phyloP scores from a whole-genome alignment of 2,329 filamentous ascomycete genomes.

The Xenoacremonium recifei region DNA sequence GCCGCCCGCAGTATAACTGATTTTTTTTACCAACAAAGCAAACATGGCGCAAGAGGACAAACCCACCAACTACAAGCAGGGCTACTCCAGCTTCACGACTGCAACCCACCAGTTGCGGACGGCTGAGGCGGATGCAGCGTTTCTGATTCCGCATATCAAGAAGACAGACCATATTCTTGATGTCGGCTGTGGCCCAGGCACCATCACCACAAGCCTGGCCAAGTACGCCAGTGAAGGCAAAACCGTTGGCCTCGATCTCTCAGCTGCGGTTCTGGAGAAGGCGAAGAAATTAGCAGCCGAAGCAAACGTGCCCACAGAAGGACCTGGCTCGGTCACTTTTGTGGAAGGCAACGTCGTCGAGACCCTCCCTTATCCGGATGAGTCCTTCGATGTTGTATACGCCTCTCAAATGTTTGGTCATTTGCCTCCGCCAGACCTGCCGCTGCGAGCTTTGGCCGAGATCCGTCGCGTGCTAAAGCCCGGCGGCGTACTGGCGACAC shows the following conservation, averaged over 20 bases:
- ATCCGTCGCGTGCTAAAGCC: slow-evolving; percentile 40
- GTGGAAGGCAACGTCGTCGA: slow-evolving; percentile 32
- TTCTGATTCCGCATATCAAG: slow-evolving; percentile 40
- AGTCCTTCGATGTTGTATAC: slow-evolving; percentile 39
- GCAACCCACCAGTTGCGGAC: slow-evolving; percentile 40
- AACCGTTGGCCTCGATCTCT: slow-evolving; percentile 22
- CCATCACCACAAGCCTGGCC: slow-evolving; percentile 43
- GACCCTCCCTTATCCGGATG: slow-evolving; percentile 35
- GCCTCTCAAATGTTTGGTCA: slow-evolving; percentile 40
- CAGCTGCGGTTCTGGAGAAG: not conserved
- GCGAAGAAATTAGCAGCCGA: not conserved
- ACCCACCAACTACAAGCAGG: slow-evolving; percentile 31
- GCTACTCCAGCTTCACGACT: slow-evolving; percentile 38
- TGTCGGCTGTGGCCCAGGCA: slow-evolving; percentile 48
- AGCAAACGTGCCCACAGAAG: slow-evolving; percentile 8
- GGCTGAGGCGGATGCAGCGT: slow-evolving; percentile 39
- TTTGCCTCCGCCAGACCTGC: slow-evolving; percentile 26
- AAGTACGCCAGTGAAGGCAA: slow-evolving; percentile 33
- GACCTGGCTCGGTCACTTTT: slow-evolving; percentile 20
- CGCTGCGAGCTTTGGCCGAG: slow-evolving; percentile 33
- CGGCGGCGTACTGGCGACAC: slow-evolving; percentile 38
- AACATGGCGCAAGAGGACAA: slow-evolving; percentile 2
- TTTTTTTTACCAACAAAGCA: not conserved
- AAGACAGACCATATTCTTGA: slow-evolving; percentile 41
- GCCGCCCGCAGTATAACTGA: too few species aligned